Evolutionary conservation across 768 basidiomycete genomes (phyloP), one percentile per base, ranked within the genome.

Genomic region (Tephrocybe rancida): DNA sequence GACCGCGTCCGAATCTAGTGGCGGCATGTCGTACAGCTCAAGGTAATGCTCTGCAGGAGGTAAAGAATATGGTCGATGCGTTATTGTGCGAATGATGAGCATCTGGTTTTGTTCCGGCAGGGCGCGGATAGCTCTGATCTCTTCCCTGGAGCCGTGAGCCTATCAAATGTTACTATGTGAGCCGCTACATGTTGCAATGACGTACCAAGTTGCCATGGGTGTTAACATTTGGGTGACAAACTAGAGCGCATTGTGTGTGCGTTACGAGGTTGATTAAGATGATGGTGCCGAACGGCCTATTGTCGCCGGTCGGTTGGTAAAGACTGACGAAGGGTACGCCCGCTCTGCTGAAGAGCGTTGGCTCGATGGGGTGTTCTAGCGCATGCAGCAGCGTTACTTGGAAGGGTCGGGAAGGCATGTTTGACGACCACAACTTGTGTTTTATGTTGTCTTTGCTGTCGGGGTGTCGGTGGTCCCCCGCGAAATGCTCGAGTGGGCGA

Each of bases 71-170:
- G 29, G 29, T 30, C 29, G 29, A 30, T 13, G 22, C 39, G 19
- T 3, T 22, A 79, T 57, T 3, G 71, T 69, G 30, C 85, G 82
- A 42, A 84, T 71, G 48, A 84, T 70, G 19, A 86, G 67, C 11
- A 86, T 65, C 48, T 81, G 73, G 8, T 70, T 67, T 61, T 86
- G 84, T 13, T 69, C 66, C 2, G 83, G 82, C 30, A 84, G 62
- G 22, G 79, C 72, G 26, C 82, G 78, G 44, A 83, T 66, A n/a
- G 75, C 79, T 50, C 73, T 75, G 54, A 87, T 80, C 21, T 69
- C 68, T 59, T 83, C 78, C 24, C 68, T 32, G 30, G 13, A 32
- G 66, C 82, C 83, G 48, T 38, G 34, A 53, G 29, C 11, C 6
- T 18, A 25, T 44, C 21, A 44, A 25, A n/a, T n/a, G n/a, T n/a